Evolutionary conservation across 2,329 filamentous ascomycete genomes (phyloP).

Genomic region (Myriosclerotinia scirpicola): DNA sequence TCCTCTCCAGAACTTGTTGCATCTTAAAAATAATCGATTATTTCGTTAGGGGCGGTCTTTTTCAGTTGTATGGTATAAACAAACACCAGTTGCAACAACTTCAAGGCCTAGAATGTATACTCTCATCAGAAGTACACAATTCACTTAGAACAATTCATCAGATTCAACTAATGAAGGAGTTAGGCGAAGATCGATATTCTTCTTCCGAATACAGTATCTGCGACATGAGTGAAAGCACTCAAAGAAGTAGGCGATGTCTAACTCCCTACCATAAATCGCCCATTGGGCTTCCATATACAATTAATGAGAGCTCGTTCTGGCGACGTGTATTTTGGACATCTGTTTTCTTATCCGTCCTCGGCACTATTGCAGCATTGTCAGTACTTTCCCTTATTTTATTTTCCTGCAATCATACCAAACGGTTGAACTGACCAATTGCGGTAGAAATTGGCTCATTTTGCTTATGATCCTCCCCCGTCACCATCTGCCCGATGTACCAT

Average conservation of each 20-base stretch:
- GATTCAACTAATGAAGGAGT: background rate
- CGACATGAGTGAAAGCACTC: background rate
- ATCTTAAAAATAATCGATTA: background rate
- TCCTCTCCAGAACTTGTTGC: background rate
- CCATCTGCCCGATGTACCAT: background rate
- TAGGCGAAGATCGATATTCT: background rate
- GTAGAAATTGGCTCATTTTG: background rate
- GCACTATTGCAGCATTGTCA: constrained; percentile 7
- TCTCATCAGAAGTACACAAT: background rate
- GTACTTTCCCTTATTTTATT: background rate
- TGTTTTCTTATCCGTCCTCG: background rate
- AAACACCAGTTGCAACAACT: background rate
- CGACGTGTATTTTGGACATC: background rate
- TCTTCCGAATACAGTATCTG: background rate
- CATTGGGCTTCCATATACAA: background rate
- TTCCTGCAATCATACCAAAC: no score
- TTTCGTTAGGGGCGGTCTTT: background rate
- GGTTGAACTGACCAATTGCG: background rate
- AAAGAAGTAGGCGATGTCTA: background rate
- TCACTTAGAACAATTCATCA: background rate
- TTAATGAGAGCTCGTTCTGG: background rate
- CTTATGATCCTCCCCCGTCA: background rate
- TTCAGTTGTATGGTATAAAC: background rate
- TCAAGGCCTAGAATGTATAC: background rate
- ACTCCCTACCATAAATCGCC: background rate